These are phyloP conservation scores for Monosporozyma siamensis DNA, from an alignment of 805 yeast genomes.

Conservation along the genomic window DNA sequence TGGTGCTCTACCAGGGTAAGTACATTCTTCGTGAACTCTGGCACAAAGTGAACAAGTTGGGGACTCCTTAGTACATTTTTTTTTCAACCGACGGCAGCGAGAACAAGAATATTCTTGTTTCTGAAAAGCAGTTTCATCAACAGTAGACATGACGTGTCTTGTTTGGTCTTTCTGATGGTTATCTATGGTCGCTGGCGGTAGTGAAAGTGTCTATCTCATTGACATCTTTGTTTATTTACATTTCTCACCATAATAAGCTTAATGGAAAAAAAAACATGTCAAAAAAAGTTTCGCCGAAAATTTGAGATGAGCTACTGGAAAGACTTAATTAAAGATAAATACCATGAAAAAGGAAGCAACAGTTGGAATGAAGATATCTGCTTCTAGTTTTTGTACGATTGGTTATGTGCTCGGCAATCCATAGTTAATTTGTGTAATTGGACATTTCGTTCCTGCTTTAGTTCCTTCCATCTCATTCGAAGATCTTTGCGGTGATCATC, in stretches of 20 bases:
- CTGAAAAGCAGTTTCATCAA: neutral
- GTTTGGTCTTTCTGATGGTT: neutral
- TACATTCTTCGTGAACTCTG: constrained; percentile 31
- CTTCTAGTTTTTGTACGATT: constrained; percentile 14
- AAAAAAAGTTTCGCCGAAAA: too few relatives aligned
- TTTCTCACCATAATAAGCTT: too few relatives aligned
- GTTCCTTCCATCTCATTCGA: constrained; percentile 11
- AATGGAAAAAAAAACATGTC: too few relatives aligned
- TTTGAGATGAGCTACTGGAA: too few relatives aligned
- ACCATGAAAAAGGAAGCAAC: too few relatives aligned
- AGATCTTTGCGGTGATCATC: constrained; percentile 10
- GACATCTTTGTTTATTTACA: too few relatives aligned
- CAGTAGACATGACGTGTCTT: neutral
- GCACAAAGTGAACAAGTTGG: constrained; percentile 39
- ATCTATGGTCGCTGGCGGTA: neutral
- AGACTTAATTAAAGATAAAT: too few relatives aligned
- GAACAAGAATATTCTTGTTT: constrained; percentile 34
- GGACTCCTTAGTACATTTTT: constrained; percentile 38
- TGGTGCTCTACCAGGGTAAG: constrained; percentile 37
- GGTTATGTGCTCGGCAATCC: constrained; percentile 11
- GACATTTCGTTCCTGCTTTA: constrained; percentile 18
- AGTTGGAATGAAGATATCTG: too few relatives aligned
- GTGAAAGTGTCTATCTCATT: neutral
- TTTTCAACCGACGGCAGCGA: constrained; percentile 41
- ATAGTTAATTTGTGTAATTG: constrained; percentile 12